Evolutionary conservation across 31 red algal species (phyloP), one percentile per base, ranked within the genome.

Genomic region (Asparagopsis taxiformis): DNA sequence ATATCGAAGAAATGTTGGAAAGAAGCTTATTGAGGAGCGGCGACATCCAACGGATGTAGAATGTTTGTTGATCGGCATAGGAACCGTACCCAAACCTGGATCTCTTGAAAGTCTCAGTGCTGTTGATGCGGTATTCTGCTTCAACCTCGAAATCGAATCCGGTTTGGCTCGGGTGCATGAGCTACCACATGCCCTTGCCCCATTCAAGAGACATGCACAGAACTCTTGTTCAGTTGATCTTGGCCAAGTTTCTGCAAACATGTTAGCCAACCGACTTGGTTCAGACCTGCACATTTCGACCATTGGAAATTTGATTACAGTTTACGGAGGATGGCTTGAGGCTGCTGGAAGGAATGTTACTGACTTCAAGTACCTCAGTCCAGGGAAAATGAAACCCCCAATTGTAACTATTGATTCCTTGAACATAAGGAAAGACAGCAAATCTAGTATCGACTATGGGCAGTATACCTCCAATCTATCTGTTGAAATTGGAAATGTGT

Each of bases 51-150:
- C 34, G 23, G 9, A 31, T 11, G 8, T 37, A 7, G 83, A 88
- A 65, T 88, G 83, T 64, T 20, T 78, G 16, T 63, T 68, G 17
- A 46, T 88, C 16, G 73, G 73, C 16, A 61, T 88, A n/a, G 31
- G 38, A 31, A 37, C 44, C n/a, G 81, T 69, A 4, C 64, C 55
- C 2, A 41, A 54, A 21, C 49, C 68, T 50, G 41, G 55, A 48
- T 59, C 64, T 30, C 29, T 26, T 41, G 37, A n/a, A n/a, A 52
- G 26, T 35, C 35, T 21, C 16, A 62, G 32, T 6, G 72, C 64
- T 55, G 58, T 70, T 28, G 83, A 88, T 64, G 83, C 77, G 19
- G 44, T 78, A 20, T 21, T 78, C 57, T 26, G 33, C 30, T n/a
- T 77, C 32, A 37, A 2, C 31, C 28, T 88, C 35, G 19, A 72